These are phyloP conservation scores for Mycena floridula DNA, from an alignment of 768 basidiomycete species.

Conservation along the genomic window DNA sequence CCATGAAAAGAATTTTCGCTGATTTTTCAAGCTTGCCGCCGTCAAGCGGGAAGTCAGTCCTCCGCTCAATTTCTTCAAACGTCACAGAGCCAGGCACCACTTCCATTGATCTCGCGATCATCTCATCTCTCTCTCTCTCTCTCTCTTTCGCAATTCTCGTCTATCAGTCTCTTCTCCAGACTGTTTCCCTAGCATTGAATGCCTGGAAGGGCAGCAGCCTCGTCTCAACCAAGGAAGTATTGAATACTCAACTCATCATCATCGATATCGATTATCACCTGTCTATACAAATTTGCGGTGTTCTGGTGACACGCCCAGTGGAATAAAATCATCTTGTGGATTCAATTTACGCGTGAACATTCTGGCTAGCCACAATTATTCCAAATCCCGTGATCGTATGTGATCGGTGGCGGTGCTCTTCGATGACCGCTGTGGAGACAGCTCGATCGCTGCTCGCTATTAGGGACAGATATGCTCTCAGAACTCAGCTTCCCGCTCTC, in stretches of 20 bases:
- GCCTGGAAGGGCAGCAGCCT: not conserved
- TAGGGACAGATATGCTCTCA: too few relatives aligned
- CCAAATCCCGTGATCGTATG: too few relatives aligned
- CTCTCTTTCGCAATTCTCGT: not conserved
- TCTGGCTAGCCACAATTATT: too few relatives aligned
- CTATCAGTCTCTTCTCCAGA: not conserved
- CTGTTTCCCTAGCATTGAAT: not conserved
- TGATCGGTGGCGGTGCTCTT: too few relatives aligned
- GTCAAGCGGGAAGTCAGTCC: not conserved
- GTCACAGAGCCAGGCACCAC: not conserved
- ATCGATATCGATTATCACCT: not conserved
- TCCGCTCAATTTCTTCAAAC: not conserved
- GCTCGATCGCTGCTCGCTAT: too few relatives aligned
- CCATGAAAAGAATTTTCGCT: not conserved
- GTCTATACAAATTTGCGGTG: too few relatives aligned
- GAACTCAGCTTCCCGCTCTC: too few relatives aligned
- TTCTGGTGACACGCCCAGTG: too few relatives aligned
- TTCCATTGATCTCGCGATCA: not conserved
- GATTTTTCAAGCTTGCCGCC: not conserved
- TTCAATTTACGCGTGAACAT: too few relatives aligned
- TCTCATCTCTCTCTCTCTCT: not conserved
- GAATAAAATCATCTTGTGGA: too few relatives aligned
- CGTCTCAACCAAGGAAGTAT: too few relatives aligned
- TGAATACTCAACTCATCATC: not conserved
- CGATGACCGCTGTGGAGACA: too few relatives aligned